A percentile compares a stretch with the other conserved stretches of the same genome.
These are phyloP conservation scores for Trichoderma atrobrunneum DNA, from an alignment of 2,329 filamentous ascomycete species.

Conservation along the genomic window DNA sequence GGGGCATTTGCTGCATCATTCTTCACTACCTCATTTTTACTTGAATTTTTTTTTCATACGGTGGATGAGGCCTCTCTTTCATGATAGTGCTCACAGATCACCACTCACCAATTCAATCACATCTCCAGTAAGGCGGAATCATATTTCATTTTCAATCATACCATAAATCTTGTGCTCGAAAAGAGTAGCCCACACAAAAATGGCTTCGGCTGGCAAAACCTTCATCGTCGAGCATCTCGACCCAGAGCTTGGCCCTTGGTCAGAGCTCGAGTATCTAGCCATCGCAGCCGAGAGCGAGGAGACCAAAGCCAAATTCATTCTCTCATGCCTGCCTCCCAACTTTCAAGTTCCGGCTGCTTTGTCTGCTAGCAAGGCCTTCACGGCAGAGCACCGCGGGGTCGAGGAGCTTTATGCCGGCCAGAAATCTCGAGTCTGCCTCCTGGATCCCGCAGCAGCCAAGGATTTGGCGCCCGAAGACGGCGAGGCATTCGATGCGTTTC, in stretches of 20 bases:
- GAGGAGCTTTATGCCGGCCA: slow-evolving; percentile 74
- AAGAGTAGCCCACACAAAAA: slow-evolving; percentile 23
- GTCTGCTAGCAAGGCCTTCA: slow-evolving; percentile 58
- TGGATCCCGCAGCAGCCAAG: slow-evolving; percentile 79
- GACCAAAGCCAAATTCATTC: slow-evolving; percentile 66
- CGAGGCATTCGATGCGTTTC: slow-evolving; percentile 79
- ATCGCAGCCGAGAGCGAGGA: slow-evolving; percentile 79
- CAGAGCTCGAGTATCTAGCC: slow-evolving; percentile 83
- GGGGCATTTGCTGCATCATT: neutral
- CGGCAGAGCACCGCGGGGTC: slow-evolving; percentile 72
- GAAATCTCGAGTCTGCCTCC: slow-evolving; percentile 77
- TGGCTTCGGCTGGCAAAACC: slow-evolving; percentile 55
- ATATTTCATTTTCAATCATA: neutral
- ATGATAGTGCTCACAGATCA: neutral
- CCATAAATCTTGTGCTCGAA: neutral
- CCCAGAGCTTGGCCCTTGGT: slow-evolving; percentile 91
- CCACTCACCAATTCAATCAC: neutral
- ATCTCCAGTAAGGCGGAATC: neutral
- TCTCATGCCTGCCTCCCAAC: slow-evolving; percentile 72
- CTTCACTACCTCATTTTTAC: neutral
- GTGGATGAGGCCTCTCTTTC: neutral
- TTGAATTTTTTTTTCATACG: slow-evolving; percentile 3
- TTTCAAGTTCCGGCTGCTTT: slow-evolving; percentile 63
- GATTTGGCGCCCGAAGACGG: slow-evolving; percentile 84
- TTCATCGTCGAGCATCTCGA: slow-evolving; percentile 98